A percentile compares a stretch with the other conserved stretches of the same genome.
Conservation (phyloP, 75 land plant species). For the Larix kaempferi region DNA sequence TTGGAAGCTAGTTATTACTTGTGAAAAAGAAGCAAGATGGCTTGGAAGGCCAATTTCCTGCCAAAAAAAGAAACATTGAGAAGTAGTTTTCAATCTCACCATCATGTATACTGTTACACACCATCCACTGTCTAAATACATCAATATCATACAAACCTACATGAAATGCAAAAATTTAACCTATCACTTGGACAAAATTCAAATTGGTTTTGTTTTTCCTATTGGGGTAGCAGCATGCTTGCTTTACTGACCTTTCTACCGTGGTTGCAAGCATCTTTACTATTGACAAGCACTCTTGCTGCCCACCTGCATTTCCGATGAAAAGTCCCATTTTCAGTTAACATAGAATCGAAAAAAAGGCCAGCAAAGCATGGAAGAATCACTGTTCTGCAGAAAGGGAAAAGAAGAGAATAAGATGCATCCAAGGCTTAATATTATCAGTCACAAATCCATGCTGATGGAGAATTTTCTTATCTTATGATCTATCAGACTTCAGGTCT, state of each 20-base stretch:
- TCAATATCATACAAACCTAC: background rate
- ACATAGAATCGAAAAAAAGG: background rate
- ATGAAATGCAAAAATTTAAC: too few species aligned
- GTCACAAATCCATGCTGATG: too few species aligned
- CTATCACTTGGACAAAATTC: background rate
- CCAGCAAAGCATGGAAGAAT: background rate
- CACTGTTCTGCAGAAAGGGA: background rate
- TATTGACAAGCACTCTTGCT: constrained; percentile 84
- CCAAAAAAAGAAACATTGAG: constrained; percentile 4
- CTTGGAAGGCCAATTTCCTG: constrained; percentile 93
- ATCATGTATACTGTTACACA: background rate
- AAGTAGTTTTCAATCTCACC: background rate
- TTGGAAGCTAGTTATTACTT: constrained; percentile 19
- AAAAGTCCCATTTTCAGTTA: background rate
- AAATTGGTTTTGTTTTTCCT: background rate
- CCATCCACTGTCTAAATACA: background rate
- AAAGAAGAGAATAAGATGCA: background rate
- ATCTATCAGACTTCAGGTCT: too few species aligned
- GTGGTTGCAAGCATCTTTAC: constrained; percentile 79
- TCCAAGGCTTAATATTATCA: too few species aligned
- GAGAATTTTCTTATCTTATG: too few species aligned
- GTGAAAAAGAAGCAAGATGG: constrained; percentile 61
- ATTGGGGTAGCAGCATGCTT: too few species aligned
- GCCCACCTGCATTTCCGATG: constrained; percentile 68
- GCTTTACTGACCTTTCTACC: constrained; percentile 59